A percentile compares a stretch with the other conserved stretches of the same genome.
Conservation (phyloP, 306 rosid genomes). For the Betula pendula region DNA sequence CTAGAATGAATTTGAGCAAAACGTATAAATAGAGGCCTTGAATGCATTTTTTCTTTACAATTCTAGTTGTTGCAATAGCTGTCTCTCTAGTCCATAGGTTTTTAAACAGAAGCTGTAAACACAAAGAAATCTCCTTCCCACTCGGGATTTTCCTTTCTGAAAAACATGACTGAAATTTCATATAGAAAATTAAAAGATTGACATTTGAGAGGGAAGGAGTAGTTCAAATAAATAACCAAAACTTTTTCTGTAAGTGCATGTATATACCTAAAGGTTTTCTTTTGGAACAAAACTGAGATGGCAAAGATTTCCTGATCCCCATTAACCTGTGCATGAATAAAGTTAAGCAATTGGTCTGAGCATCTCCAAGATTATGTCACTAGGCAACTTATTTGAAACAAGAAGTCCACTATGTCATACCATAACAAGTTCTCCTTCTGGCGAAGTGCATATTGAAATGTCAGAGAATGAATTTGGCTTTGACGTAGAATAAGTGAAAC, state of each 20-base stretch:
- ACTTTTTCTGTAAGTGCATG: background rate
- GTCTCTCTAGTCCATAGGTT: slow-evolving; percentile 5
- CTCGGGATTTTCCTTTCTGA: background rate
- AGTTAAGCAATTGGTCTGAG: background rate
- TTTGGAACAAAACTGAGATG: slow-evolving; percentile 56
- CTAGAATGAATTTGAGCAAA: slow-evolving; percentile 37
- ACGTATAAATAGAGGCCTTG: background rate
- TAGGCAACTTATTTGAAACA: background rate
- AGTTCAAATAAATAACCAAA: background rate
- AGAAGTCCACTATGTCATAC: slow-evolving; percentile 42
- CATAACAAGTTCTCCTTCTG: slow-evolving; percentile 71
- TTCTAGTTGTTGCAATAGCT: background rate
- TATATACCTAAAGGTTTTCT: slow-evolving; percentile 62
- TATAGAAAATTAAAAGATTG: background rate
- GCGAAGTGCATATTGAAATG: slow-evolving; percentile 61
- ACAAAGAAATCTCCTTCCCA: slow-evolving; percentile 1
- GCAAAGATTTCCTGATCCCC: slow-evolving; percentile 70
- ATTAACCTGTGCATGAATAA: slow-evolving; percentile 54
- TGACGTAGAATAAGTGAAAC: slow-evolving; percentile 59
- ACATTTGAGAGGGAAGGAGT: background rate
- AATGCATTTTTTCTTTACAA: slow-evolving; percentile 2
- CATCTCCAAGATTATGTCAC: background rate
- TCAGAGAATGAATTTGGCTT: slow-evolving; percentile 52
- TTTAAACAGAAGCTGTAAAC: background rate
- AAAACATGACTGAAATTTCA: background rate